Evolutionary conservation across 371 early-diverging fungal species (phyloP), one percentile per base, ranked within the genome.

Genomic region (Mortierella sp.): DNA sequence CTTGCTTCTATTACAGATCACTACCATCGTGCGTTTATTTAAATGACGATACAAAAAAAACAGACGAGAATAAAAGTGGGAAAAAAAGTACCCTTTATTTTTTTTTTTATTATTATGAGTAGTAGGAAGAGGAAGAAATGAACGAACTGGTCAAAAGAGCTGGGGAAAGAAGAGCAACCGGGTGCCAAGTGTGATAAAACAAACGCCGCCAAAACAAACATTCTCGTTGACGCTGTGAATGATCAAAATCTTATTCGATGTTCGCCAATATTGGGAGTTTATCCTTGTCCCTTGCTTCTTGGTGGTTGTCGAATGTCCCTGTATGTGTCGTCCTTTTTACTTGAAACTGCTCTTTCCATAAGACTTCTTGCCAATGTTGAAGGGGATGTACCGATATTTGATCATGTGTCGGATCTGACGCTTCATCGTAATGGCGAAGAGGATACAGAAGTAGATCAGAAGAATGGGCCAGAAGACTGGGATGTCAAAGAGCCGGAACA

Each of bases 331-430:
- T 41, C 51, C 8, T 35, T 41, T 58, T 73, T 81, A 84, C 41
- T 70, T 77, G 76, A 75, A 84, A 49, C 76, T 71, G 44, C 82
- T 86, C 43, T 75, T 79, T 54, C 82, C 83, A 75, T 96, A 98
- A 71, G 90, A 93, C 92, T 96, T 96, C 93, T 99, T 99, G 68
- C 97, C 98, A 76, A 94, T 91, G 90, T 97, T 96, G 92, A 99
- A 99, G 16, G 99, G 99, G 76, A 99, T 95, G 88, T 99, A 99
- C 81, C 95, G 94, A 89, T 99, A 97, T 91, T 97, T 98, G 88
- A 99, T 95, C 99, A 99, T 99, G 88, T 99, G 99, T 84, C 94
- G 90, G 88, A 98, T 97, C 86, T 99, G 98, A 77, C 98, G 94
- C 83, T 95, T 94, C 97, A 97, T 97, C 12, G 99, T 99, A 63